phyloP scores from a whole-genome alignment of 139 green algal genomes.

The Asterochloris sp. region DNA sequence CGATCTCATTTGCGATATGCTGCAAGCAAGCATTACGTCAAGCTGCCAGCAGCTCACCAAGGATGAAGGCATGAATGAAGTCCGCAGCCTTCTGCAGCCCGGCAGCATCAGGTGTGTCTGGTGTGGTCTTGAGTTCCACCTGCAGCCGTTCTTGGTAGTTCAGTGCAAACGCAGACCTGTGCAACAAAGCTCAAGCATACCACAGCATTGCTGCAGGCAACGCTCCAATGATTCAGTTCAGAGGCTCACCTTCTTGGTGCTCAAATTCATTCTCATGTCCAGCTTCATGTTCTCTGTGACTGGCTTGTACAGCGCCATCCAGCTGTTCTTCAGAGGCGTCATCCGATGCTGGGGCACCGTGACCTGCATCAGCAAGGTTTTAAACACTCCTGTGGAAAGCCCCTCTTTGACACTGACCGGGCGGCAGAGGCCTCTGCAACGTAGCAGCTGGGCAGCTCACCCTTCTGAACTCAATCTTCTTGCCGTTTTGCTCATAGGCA shows the following conservation, averaged over 20 bases:
- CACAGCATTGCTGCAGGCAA: not conserved
- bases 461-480: constrained; percentile 73
- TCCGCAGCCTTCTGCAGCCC: constrained; percentile 95
- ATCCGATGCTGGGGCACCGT: constrained; percentile 91
- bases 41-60: constrained; percentile 54
- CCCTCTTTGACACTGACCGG: not conserved
- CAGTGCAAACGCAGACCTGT: not conserved
- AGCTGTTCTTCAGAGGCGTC: constrained; percentile 94
- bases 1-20: too few relatives aligned
- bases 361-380: constrained; percentile 39
- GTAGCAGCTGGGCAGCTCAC: constrained; percentile 25
- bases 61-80: constrained; percentile 96
- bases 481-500: constrained; percentile 55
- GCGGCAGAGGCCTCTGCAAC: not conserved
- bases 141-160: constrained; percentile 26
- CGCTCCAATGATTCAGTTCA: too few relatives aligned
- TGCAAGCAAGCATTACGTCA: too few relatives aligned
- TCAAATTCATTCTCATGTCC: constrained; percentile 99
- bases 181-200: not conserved
- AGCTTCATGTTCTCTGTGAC: constrained; percentile 97
- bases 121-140: constrained; percentile 96
- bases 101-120: constrained; percentile 70
- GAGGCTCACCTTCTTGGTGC: constrained; percentile 78
- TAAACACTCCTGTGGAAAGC: not conserved
- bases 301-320: constrained; percentile 95